A percentile compares a stretch with the other conserved stretches of the same genome.
Evolutionary conservation across 2,329 filamentous ascomycete species (phyloP).

Genomic region (Diaporthe sp.): DNA sequence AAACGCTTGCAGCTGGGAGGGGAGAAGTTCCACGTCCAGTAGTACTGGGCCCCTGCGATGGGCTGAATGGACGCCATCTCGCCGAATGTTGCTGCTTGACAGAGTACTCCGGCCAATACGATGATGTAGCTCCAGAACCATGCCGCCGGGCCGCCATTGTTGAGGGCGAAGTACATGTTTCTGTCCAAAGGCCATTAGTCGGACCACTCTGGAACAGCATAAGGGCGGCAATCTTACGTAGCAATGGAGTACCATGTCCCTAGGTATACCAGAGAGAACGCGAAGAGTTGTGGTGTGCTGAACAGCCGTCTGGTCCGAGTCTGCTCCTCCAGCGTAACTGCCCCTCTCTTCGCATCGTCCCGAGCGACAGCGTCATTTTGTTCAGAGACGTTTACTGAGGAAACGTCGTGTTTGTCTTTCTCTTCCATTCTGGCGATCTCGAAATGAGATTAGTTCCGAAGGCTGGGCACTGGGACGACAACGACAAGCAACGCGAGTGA

Average conservation of each 20-base stretch:
- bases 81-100: slow-evolving; percentile 51
- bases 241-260: slow-evolving; percentile 21
- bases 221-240: neutral
- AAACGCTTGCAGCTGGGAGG: slow-evolving; percentile 16
- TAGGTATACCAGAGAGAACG: slow-evolving; percentile 33
- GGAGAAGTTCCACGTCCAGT: slow-evolving; percentile 51
- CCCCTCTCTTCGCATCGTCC: neutral
- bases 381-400: neutral
- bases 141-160: slow-evolving; percentile 50
- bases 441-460: fast-evolving
- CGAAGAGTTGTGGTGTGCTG: slow-evolving; percentile 32
- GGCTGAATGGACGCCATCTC: slow-evolving; percentile 56
- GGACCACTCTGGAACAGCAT: no score
- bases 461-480: neutral
- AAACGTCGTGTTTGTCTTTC: neutral
- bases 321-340: slow-evolving; percentile 3
- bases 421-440: neutral
- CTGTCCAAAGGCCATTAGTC: neutral
- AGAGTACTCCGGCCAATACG: slow-evolving; percentile 47
- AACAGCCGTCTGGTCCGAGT: slow-evolving; percentile 33
- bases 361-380: neutral
- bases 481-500: neutral
- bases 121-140: slow-evolving; percentile 50
- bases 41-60: slow-evolving; percentile 57
- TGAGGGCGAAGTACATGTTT: slow-evolving; percentile 45